These are phyloP conservation scores for Amylostereum areolatum DNA, from an alignment of 1,284 basidiomycete genomes.

Conservation along the genomic window DNA sequence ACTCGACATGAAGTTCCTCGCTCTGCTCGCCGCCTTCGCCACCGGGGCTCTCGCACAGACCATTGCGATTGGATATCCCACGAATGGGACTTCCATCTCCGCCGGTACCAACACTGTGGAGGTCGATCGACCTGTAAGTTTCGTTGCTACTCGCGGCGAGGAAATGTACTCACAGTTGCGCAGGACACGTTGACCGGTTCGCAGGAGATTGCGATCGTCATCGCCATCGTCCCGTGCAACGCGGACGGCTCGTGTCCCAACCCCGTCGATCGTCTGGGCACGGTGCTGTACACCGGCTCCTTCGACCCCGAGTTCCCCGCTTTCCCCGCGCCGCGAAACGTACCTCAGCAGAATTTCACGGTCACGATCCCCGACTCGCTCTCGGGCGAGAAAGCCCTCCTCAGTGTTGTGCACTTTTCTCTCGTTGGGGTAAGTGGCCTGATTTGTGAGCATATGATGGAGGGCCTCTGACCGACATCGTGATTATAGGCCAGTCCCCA, in stretches of 20 bases:
- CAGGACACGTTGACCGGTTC: constrained; percentile 33
- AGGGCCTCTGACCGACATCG: too few relatives aligned
- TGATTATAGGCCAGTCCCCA: too few relatives aligned
- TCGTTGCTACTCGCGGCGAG: background rate
- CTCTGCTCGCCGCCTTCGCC: background rate
- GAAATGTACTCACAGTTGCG: background rate
- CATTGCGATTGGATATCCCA: constrained; percentile 32
- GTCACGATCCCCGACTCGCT: constrained; percentile 32
- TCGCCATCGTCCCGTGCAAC: constrained; percentile 30
- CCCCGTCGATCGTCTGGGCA: constrained; percentile 30
- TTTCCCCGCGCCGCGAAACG: constrained; percentile 14
- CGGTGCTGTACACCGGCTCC: constrained; percentile 37
- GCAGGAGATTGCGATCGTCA: constrained; percentile 37
- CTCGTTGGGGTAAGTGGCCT: constrained; percentile 39
- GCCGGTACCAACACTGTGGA: constrained; percentile 35
- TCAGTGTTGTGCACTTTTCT: constrained; percentile 36
- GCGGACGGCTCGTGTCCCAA: constrained; percentile 23
- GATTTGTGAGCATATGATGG: too few relatives aligned
- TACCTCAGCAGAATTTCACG: constrained; percentile 45
- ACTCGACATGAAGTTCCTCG: background rate
- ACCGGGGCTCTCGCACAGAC: constrained; percentile 31
- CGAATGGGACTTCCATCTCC: constrained; percentile 22
- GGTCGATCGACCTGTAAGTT: constrained; percentile 37
- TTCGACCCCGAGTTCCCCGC: constrained; percentile 31
- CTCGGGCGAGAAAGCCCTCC: constrained; percentile 26